A percentile compares a stretch with the other conserved stretches of the same genome.
Conservation (phyloP, 1,139 yeast species). For the Protomyces inouyei region DNA sequence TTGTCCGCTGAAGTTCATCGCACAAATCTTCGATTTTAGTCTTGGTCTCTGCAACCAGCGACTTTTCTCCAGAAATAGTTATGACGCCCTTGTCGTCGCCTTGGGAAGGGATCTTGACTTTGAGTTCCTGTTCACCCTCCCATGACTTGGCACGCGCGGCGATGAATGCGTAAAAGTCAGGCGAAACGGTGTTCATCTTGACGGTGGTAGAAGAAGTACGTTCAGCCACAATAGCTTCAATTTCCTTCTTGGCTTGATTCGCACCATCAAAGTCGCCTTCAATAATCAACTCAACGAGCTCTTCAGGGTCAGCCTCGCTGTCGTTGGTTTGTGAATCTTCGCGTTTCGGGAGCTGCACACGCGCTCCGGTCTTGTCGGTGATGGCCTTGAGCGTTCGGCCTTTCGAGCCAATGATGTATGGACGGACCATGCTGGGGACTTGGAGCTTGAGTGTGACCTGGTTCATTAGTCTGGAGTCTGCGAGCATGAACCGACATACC, state of each 20-base stretch:
- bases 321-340: conserved; percentile 38
- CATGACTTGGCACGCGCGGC: conserved; percentile 25
- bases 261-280: conserved; percentile 87
- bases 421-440: conserved; percentile 74
- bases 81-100: conserved; percentile 32
- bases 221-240: conserved; percentile 67
- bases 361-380: conserved; percentile 63
- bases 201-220: conserved; percentile 36
- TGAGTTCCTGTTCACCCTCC: conserved; percentile 37
- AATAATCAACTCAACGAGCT: conserved; percentile 56
- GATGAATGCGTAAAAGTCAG: conserved; percentile 38
- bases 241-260: conserved; percentile 63
- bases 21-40: conserved; percentile 48
- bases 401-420: conserved; percentile 81
- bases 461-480: conserved; percentile 14
- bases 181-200: conserved; percentile 42
- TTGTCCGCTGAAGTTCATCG: conserved; percentile 40
- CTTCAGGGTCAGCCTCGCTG: conserved; percentile 43
- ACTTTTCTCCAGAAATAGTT: conserved; percentile 62
- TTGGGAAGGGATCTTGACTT: conserved; percentile 39
- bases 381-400: conserved; percentile 82
- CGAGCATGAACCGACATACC: conserved; percentile 18
- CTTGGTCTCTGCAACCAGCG: conserved; percentile 51
- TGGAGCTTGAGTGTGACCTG: conserved; percentile 59
- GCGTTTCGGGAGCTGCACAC: conserved; percentile 63